These are phyloP conservation scores for Boletus eberwhitei DNA, from an alignment of 768 basidiomycete genomes.

Conservation along the genomic window DNA sequence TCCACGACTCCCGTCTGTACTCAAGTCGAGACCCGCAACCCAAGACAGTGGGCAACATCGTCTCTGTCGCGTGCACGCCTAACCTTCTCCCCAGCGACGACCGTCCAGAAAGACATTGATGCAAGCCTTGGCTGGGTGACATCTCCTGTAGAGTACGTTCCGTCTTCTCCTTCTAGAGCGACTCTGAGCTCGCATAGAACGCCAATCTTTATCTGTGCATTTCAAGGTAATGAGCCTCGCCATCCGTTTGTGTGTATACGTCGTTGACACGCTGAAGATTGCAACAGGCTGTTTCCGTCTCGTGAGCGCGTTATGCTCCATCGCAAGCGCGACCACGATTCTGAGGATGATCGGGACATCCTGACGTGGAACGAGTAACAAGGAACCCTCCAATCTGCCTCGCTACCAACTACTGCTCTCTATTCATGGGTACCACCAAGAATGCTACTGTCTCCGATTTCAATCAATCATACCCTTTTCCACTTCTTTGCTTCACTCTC, in stretches of 20 bases:
- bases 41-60: slow-evolving; percentile 27
- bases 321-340: slow-evolving; percentile 68
- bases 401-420: background rate
- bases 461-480: slow-evolving; percentile 80
- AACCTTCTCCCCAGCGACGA: slow-evolving; percentile 37
- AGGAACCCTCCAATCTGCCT: background rate
- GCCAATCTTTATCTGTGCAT: slow-evolving; percentile 75
- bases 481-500: slow-evolving; percentile 84
- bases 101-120: slow-evolving; percentile 52
- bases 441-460: background rate
- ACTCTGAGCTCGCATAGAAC: slow-evolving; percentile 44
- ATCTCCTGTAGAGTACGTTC: slow-evolving; percentile 57
- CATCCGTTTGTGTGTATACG: background rate
- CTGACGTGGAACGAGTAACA: slow-evolving; percentile 70
- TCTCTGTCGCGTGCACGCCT: background rate
- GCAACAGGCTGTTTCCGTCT: slow-evolving; percentile 69
- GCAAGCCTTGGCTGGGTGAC: slow-evolving; percentile 59
- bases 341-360: slow-evolving; percentile 50
- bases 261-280: slow-evolving; percentile 40
- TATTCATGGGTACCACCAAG: background rate
- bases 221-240: slow-evolving; percentile 44
- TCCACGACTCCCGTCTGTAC: slow-evolving; percentile 33
- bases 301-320: slow-evolving; percentile 67
- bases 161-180: background rate
- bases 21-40: slow-evolving; percentile 31